Percentiles rank a stretch among this genome's conserved stretches.
These are phyloP conservation scores for Xenoacremonium recifei DNA, from an alignment of 2,329 filamentous ascomycete species.

Conservation along the genomic window DNA sequence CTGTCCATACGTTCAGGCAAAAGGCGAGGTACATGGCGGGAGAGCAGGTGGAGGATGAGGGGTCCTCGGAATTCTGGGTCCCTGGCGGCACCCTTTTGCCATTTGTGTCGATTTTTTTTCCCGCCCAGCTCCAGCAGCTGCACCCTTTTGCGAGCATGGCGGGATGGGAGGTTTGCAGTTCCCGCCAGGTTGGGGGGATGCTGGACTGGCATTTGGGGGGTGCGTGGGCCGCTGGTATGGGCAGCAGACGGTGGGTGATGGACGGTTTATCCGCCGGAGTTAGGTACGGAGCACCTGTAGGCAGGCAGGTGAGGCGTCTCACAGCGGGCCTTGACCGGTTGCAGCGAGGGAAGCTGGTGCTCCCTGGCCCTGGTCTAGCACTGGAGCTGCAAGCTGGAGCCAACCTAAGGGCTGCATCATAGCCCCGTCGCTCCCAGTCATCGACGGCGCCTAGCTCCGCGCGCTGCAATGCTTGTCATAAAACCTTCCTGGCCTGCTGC, in stretches of 20 bases:
- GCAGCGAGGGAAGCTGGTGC: conserved; percentile 15
- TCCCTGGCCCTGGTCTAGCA: neutral
- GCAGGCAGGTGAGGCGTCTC: too few species aligned
- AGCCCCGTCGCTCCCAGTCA: conserved; percentile 25
- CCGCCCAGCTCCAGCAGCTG: too few species aligned
- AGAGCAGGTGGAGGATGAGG: neutral
- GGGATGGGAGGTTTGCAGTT: too few species aligned
- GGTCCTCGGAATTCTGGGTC: neutral
- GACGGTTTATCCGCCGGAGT: conserved; percentile 10
- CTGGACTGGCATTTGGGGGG: neutral
- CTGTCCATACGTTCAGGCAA: neutral
- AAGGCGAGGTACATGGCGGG: neutral
- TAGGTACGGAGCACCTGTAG: too few species aligned
- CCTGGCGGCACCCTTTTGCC: too few species aligned
- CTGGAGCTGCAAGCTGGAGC: neutral
- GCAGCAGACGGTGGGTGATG: too few species aligned
- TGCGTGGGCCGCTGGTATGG: neutral
- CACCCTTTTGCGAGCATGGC: too few species aligned
- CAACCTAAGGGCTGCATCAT: conserved; percentile 22
- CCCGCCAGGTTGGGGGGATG: neutral
- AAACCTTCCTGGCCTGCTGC: conserved; percentile 26
- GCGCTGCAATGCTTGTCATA: conserved; percentile 27
- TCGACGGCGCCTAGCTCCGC: conserved; percentile 28
- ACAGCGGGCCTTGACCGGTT: conserved; percentile 12
- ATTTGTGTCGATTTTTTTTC: too few species aligned